Conservation (phyloP, 164 flowering plant species). For the Warburgia ugandensis region DNA sequence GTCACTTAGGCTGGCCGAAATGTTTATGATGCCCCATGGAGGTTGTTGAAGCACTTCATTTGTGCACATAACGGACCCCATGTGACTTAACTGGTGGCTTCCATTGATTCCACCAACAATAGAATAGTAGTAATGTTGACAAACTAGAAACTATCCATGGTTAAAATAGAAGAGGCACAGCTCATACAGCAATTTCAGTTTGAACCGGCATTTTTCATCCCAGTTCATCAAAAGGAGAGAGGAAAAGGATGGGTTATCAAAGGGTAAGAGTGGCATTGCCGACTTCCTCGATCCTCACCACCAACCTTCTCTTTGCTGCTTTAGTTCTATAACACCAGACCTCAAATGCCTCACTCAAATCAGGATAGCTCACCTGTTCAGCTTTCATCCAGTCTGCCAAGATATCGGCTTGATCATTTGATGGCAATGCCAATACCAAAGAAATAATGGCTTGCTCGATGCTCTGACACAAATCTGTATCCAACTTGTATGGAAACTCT, state of each 20-base stretch:
- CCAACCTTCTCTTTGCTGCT: slow-evolving; percentile 80
- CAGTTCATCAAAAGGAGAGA: too few relatives aligned
- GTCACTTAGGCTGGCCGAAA: too few relatives aligned
- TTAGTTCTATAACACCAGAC: slow-evolving; percentile 92
- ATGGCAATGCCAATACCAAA: slow-evolving; percentile 58
- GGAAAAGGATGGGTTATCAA: slow-evolving; percentile 6
- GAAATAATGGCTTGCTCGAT: slow-evolving; percentile 77
- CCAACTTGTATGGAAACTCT: slow-evolving; percentile 49
- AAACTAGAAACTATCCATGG: too few relatives aligned
- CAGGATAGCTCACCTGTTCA: slow-evolving; percentile 56
- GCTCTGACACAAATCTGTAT: slow-evolving; percentile 55
- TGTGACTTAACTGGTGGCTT: too few relatives aligned
- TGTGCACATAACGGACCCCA: too few relatives aligned
- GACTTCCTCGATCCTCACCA: slow-evolving; percentile 32
- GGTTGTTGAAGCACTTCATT: too few relatives aligned
- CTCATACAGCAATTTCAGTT: too few relatives aligned
- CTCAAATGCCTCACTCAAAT: slow-evolving; percentile 88
- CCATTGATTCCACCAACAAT: too few relatives aligned
- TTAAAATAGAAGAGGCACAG: too few relatives aligned
- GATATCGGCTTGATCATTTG: slow-evolving; percentile 82
- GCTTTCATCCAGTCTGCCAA: slow-evolving; percentile 71
- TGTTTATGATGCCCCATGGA: too few relatives aligned
- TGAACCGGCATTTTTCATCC: too few relatives aligned
- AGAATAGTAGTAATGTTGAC: too few relatives aligned
- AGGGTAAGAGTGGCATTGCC: slow-evolving; percentile 31